Conservation (phyloP, 768 basidiomycete genomes). For the Termitomyces eurrhizus region DNA sequence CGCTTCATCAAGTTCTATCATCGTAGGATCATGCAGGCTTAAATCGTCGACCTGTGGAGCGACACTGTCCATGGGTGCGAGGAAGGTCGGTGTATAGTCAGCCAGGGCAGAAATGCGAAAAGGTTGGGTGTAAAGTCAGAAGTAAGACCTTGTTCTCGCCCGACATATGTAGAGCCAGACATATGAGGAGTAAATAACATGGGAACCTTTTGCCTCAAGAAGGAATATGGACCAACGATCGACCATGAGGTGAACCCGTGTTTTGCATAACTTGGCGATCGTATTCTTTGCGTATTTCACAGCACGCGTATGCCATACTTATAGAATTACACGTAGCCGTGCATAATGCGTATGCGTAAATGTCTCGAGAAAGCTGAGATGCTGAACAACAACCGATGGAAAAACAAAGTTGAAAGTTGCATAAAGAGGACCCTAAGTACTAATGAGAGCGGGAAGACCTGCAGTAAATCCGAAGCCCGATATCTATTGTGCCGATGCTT, state of each 20-base stretch:
- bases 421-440: not conserved
- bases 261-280: not conserved
- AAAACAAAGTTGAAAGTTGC: no score
- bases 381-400: not conserved
- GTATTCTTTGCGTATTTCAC: not conserved
- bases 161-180: not conserved
- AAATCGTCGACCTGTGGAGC: not conserved
- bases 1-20: not conserved
- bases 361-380: not conserved
- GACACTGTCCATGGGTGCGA: not conserved
- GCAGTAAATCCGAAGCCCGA: not conserved
- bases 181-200: not conserved
- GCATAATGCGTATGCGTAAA: not conserved
- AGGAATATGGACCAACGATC: not conserved
- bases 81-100: not conserved
- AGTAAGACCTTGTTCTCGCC: no score
- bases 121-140: not conserved
- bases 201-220: not conserved
- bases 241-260: conserved; percentile 8
- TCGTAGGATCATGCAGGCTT: not conserved
- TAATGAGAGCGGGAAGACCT: no score
- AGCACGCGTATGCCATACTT: not conserved
- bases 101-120: not conserved
- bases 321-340: not conserved
- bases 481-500: not conserved